phyloP scores from a whole-genome alignment of 2,329 filamentous ascomycete species.

The Grosmannia huntii region DNA sequence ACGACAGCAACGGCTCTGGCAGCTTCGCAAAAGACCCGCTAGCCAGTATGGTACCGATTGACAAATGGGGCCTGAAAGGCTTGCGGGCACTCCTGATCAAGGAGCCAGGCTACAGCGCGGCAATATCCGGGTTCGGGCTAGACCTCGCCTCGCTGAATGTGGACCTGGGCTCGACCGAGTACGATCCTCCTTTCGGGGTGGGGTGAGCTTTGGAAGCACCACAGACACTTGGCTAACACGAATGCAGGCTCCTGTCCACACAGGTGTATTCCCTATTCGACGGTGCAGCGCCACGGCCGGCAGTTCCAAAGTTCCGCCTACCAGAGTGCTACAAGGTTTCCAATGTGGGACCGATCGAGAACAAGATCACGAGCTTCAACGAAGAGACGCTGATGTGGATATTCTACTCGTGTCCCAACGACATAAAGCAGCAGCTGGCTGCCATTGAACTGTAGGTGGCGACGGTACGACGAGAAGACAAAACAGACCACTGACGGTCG shows the following conservation, averaged over 20 bases:
- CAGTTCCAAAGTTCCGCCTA: constrained; percentile 42
- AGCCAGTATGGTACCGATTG: constrained; percentile 45
- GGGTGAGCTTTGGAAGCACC: too few species aligned
- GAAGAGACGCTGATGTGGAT: constrained; percentile 59
- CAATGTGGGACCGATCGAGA: constrained; percentile 52
- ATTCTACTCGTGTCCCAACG: constrained; percentile 53
- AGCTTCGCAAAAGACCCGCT: constrained; percentile 42
- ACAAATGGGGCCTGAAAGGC: constrained; percentile 54
- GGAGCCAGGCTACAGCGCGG: constrained; percentile 48
- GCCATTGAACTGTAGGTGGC: constrained; percentile 46
- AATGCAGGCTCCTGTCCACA: constrained; percentile 37
- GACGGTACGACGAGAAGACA: not conserved
- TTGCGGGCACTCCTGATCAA: constrained; percentile 51
- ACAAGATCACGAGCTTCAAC: constrained; percentile 53
- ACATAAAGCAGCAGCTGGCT: constrained; percentile 50
- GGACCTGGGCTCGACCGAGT: constrained; percentile 46
- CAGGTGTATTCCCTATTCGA: constrained; percentile 51
- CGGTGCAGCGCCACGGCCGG: constrained; percentile 43
- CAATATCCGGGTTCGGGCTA: constrained; percentile 46
- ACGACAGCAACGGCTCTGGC: constrained; percentile 26
- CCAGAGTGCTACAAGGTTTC: constrained; percentile 56
- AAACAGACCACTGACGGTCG: not conserved
- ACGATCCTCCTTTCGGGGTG: constrained; percentile 8
- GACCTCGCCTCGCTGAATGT: constrained; percentile 45
- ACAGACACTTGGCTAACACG: not conserved